Base-by-base conservation (phyloP, 2,329 filamentous ascomycete genomes). In the Aspergillus japonicus region DNA sequence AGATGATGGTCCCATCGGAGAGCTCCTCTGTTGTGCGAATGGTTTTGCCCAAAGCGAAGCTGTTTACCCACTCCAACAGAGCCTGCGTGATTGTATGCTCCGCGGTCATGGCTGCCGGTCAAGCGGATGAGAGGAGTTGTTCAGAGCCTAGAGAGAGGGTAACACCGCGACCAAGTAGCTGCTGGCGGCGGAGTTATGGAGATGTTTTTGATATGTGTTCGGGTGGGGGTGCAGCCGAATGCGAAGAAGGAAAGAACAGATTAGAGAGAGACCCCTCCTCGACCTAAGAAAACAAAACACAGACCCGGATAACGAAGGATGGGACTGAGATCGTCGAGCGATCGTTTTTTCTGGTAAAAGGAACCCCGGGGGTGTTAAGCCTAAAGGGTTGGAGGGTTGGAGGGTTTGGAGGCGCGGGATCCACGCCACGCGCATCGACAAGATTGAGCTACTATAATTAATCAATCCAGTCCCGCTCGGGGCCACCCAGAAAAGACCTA, bases 31-130 rank as follows among this genome's bases (percentile, higher is more conserved):
- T 73, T 19, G 72, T 69, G 51, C 73, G 72, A 57, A 79, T 73
- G 24, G 75, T 76, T 63, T 77, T 78, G 50, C 76, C 77, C 50
- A 78, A 66, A 49, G 74, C 73, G 66, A 78, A 77, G 68, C 74
- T 78, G 70, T 78, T 79, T 68, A 81, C 73, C 78, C 78, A 81
- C 72, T 80, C 78, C 63, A 80, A 67, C 53, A 81, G 69, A 58
- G 77, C 78, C 61, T 78, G 74, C 62, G 77, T 77, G 61, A 79
- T 75, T 57, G 71, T 76, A 68, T 77, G 76, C 68, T 80, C 77
- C 65, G 76, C 74, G 50, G 77, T 72, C 78, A 80, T 81, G 62
- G 64, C 71, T 64, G 60, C 62, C 57, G 62, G 60, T 62, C 58
- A 62, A 53, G 51, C 33, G 58, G 39, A 50, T 61, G 59, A n/a